These are phyloP conservation scores for Dactylellina leptospora DNA, from an alignment of 2,329 filamentous ascomycete genomes.

Conservation along the genomic window DNA sequence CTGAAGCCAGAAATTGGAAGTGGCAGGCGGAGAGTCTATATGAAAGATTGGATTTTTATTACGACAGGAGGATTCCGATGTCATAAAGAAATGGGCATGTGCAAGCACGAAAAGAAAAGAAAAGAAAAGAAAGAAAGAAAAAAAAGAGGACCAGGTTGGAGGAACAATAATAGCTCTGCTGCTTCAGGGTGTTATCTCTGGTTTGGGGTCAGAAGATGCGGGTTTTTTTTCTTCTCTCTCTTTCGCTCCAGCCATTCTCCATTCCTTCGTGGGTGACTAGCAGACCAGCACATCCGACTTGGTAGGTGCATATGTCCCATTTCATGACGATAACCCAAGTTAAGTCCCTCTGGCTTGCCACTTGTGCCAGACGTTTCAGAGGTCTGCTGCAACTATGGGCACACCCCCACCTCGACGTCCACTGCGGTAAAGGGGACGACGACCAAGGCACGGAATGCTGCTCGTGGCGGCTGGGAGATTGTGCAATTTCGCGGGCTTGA, in stretches of 20 bases:
- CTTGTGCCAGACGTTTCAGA: not conserved
- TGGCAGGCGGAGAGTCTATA: slow-evolving; percentile 35
- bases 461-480: slow-evolving; percentile 46
- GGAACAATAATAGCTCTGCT: slow-evolving; percentile 15
- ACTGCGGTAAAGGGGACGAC: slow-evolving; percentile 21
- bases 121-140: slow-evolving; percentile 5
- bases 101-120: slow-evolving; percentile 13
- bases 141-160: too few relatives aligned
- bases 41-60: slow-evolving; percentile 22
- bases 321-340: slow-evolving; percentile 40
- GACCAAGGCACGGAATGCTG: not conserved
- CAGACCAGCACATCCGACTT: slow-evolving; percentile 45
- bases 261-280: slow-evolving; percentile 25
- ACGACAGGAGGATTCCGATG: slow-evolving; percentile 45
- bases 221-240: slow-evolving; percentile 23
- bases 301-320: slow-evolving; percentile 37
- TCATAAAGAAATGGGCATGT: slow-evolving; percentile 45
- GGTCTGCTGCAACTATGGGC: not conserved
- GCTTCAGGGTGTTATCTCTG: slow-evolving; percentile 41
- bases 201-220: slow-evolving; percentile 48
- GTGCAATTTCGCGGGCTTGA: slow-evolving; percentile 45
- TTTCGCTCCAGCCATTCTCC: not conserved
- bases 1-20: slow-evolving; percentile 16
- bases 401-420: slow-evolving; percentile 20
- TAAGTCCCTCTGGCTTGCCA: slow-evolving; percentile 16